Evolutionary conservation across 1,284 basidiomycete genomes (phyloP).

Genomic region (Ceratobasidium sp.): DNA sequence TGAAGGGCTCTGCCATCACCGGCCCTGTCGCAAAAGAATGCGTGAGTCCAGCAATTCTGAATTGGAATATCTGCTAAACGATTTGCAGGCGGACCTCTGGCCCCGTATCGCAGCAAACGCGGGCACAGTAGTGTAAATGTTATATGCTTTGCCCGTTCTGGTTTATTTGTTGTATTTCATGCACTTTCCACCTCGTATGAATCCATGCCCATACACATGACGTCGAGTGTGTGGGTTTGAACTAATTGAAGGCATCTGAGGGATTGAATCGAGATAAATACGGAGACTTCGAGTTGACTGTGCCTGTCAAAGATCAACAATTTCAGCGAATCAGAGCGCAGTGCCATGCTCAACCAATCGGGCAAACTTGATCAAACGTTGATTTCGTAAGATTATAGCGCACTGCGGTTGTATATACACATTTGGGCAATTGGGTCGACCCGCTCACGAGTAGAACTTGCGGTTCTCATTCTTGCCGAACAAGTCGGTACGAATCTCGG

Average conservation of each 20-base stretch:
- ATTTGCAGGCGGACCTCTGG: conserved; percentile 92
- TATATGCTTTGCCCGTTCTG: conserved; percentile 6
- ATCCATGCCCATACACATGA: conserved; percentile 27
- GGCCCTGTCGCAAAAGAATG: conserved; percentile 98
- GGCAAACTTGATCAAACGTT: background rate
- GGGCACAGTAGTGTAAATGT: conserved; percentile 86
- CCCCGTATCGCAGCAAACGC: conserved; percentile 99
- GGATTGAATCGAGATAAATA: background rate
- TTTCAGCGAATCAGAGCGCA: no score
- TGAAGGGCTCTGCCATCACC: conserved; percentile 99
- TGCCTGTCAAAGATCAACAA: no score
- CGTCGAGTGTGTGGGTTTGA: background rate
- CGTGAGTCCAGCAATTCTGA: conserved; percentile 57
- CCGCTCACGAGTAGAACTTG: conserved; percentile 70
- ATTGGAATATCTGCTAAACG: conserved; percentile 4
- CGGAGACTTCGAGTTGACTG: no score
- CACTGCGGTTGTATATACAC: conserved; percentile 18
- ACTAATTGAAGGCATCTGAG: background rate
- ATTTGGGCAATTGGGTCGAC: background rate
- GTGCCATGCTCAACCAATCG: background rate
- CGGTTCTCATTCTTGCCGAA: conserved; percentile 87
- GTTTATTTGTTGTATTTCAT: conserved; percentile 41
- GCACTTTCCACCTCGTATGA: conserved; percentile 32
- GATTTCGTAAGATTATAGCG: conserved; percentile 34
- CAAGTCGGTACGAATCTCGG: conserved; percentile 83